Base-by-base conservation (phyloP, 768 basidiomycete species). In the Tylopilus cervinicoccineus region DNA sequence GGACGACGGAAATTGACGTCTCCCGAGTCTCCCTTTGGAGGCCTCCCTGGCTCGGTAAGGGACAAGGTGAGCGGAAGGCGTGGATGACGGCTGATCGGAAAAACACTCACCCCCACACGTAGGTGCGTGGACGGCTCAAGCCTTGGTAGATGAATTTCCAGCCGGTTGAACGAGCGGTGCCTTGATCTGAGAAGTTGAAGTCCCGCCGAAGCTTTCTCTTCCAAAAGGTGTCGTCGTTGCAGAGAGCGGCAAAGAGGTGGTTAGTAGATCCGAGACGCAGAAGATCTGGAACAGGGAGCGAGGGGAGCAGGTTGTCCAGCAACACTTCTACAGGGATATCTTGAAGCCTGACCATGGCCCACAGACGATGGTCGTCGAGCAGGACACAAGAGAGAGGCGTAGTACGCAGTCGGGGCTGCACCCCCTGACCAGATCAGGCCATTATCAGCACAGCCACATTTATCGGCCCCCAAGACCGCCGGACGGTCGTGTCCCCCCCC, bases 121-220 rank as follows among this genome's bases (percentile, higher is more conserved):
- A 78, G 9, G 76, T 58, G 29, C 64, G 69, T 3, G 74, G 86
- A 50, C 75, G 74, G 45, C 69, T 78, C 20, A 94, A 68, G 6
- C 86, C 80, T 39, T 72, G 74, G 69, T 93, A 94, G 32, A 94
- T 80, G 56, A 81, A 76, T 66, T 84, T 86, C 82, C 86, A 94
- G 13, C 90, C 90, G 37, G 68, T 80, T 12, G 76, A 80, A 17
- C 92, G 73, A 13, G 91, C 91, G 1, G 86, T 91, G 34, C 76
- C 77, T 33, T 76, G 72, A 4, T 78, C 79, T 8, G 84, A 76
- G 57, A 90, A 93, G 66, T 91, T 89, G 72, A 82, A 93, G 61
- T 93, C 92, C 27, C 67, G 64, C 26, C 74, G 62, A 9, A 89
- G 68, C 51, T 79, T 85, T 24, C 78, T 73, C 61, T 81, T 83